Base-by-base conservation (phyloP, 495 filamentous ascomycete genomes). In the Podospora pseudocomata region DNA sequence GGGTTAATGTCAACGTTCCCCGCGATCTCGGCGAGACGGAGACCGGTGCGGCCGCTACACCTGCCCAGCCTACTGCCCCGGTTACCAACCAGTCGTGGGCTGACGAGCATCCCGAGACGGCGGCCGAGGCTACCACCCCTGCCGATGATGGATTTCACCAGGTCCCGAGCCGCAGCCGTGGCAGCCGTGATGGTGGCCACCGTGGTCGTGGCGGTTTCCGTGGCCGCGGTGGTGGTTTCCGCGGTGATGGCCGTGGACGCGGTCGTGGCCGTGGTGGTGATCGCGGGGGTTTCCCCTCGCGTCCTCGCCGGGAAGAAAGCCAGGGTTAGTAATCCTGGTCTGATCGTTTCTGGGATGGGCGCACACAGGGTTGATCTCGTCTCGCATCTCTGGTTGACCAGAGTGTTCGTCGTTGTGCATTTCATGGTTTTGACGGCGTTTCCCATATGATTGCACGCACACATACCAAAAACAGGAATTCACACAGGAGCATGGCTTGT, bases 21-120 rank as follows among this genome's bases (percentile, higher is more conserved):
- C 90, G 91, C 67, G 78, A 84, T 74, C 87, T 91, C 53, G 81
- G 86, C 49, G 92, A 96, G 77, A 90, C 90, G 15, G 93, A 95
- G 60, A 89, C 84, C 70, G 85, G 86, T 19, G 73, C 87, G 15
- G 74, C 84, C n/a, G 86, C 87, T 11, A 88, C 67, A 15, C 84
- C 80, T 34, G 76, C 79, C 39, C 66, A 67, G 7, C 84, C 88
- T 27, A 87, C 85, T 23, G 80, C 85, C 26, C 76, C 79, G 39
- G 76, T 78, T 64, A 70, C 63, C 64, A 66, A 55, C 18, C 68
- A 73, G 60, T 71, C 68, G 3, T 73, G 71, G 71, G 71, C 71
- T n/a, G 71, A 73, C 19, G 71, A 73, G 26, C 71, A 73, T 20
- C 71, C 71, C 2, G 69, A 71, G 66, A 57, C 70, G 23, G 60